These are phyloP conservation scores for Lactarius trivialis DNA, from an alignment of 768 basidiomycete genomes.

Conservation along the genomic window DNA sequence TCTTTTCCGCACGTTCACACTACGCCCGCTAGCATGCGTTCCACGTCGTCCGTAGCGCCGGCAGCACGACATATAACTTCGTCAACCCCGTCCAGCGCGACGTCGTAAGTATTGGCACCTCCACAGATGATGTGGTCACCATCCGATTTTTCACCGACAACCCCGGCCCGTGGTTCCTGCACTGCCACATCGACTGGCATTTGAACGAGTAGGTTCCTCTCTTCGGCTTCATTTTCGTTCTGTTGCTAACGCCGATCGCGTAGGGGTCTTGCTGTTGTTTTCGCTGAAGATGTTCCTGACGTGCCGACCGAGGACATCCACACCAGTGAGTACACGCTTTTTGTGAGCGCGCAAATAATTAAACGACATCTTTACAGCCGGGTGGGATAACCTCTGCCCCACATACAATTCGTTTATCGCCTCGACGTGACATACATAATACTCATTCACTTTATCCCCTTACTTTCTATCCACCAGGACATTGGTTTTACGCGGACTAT, in stretches of 20 bases:
- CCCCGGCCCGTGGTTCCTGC: slow-evolving; percentile 29
- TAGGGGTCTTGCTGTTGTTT: slow-evolving; percentile 21
- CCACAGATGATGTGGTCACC: slow-evolving; percentile 12
- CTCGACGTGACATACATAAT: neutral
- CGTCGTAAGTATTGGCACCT: slow-evolving; percentile 30
- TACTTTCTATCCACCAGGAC: neutral
- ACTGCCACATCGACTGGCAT: slow-evolving; percentile 33
- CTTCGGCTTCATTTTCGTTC: neutral
- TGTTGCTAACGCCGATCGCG: neutral
- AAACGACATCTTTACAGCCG: neutral
- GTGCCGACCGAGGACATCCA: neutral
- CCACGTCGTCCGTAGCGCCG: slow-evolving; percentile 23
- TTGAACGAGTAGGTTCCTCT: slow-evolving; percentile 19
- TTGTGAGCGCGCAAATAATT: neutral
- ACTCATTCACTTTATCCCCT: neutral
- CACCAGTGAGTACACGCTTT: slow-evolving; percentile 3
- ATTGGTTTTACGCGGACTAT: neutral
- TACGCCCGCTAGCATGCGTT: slow-evolving; percentile 20
- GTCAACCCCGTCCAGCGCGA: slow-evolving; percentile 42
- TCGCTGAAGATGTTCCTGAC: slow-evolving; percentile 19
- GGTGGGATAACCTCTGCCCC: slow-evolving; percentile 19
- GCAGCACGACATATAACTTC: slow-evolving; percentile 20
- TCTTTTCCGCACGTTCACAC: neutral
- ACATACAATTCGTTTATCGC: slow-evolving; percentile 7
- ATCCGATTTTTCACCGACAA: slow-evolving; percentile 31